Conservation (phyloP, 768 basidiomycete genomes). For the Floccularia luteovirens region DNA sequence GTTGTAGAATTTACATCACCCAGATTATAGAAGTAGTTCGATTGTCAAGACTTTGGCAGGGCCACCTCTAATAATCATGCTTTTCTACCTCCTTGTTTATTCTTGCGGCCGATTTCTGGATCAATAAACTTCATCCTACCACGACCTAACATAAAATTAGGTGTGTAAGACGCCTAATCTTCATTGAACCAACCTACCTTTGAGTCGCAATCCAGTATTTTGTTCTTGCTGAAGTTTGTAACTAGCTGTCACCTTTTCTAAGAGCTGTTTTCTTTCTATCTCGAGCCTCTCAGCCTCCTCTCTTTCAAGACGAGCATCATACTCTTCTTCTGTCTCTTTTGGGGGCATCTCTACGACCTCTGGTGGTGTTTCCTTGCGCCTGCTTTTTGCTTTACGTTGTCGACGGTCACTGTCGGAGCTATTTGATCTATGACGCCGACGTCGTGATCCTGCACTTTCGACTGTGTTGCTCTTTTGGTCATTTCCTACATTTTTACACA, state of each 20-base stretch:
- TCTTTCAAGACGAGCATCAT: conserved; percentile 58
- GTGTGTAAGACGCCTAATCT: not conserved
- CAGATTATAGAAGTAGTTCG: not conserved
- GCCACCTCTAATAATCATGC: not conserved
- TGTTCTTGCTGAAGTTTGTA: conserved; percentile 22
- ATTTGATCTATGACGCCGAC: conserved; percentile 9
- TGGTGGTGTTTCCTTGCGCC: conserved; percentile 2
- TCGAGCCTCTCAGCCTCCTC: conserved; percentile 57
- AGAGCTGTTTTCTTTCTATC: conserved; percentile 33
- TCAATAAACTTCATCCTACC: conserved; percentile 65
- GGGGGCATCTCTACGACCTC: not conserved
- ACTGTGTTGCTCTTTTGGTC: not conserved
- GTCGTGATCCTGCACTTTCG: conserved; percentile 7
- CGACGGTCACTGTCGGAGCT: conserved; percentile 11
- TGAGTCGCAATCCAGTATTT: conserved; percentile 52
- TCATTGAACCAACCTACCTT: conserved; percentile 32
- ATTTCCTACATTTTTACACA: not conserved
- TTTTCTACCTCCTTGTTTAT: not conserved
- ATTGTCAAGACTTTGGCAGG: not conserved
- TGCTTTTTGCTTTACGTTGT: conserved; percentile 14
- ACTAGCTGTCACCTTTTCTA: conserved; percentile 38
- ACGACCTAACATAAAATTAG: conserved; percentile 29
- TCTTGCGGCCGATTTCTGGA: conserved; percentile 26
- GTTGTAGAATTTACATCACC: not conserved
- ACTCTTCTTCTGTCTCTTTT: conserved; percentile 64